A percentile compares a stretch with the other conserved stretches of the same genome.
Evolutionary conservation across 2,329 filamentous ascomycete genomes (phyloP).

Genomic region (Alternaria gaisen): DNA sequence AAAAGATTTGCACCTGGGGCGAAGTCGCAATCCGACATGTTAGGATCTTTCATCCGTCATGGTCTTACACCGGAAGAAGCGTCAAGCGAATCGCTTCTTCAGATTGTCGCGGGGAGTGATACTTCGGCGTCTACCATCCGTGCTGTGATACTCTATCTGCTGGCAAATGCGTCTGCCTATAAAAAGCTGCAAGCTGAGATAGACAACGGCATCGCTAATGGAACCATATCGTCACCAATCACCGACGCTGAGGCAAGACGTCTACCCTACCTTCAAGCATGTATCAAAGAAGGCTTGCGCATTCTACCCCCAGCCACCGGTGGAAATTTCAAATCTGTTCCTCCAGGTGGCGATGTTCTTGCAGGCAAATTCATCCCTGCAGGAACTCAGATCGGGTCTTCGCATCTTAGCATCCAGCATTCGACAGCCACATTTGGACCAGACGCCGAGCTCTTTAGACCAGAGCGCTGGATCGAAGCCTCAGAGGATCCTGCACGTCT

Average conservation of each 20-base stretch:
- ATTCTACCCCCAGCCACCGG: constrained; percentile 29
- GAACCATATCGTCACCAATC: constrained; percentile 53
- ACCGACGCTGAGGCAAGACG: constrained; percentile 25
- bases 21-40: constrained; percentile 59
- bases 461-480: constrained; percentile 29
- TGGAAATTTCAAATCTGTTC: constrained; percentile 49
- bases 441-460: constrained; percentile 30
- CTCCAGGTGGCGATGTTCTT: constrained; percentile 27
- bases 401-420: constrained; percentile 17
- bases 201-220: constrained; percentile 45
- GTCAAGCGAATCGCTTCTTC: constrained; percentile 55
- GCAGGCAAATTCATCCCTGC: constrained; percentile 30
- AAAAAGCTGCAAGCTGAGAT: constrained; percentile 57
- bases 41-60: constrained; percentile 60
- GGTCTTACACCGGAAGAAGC: constrained; percentile 53
- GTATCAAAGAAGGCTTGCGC: constrained; percentile 44
- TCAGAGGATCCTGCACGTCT: constrained; percentile 41
- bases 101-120: constrained; percentile 65
- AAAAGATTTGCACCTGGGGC: constrained; percentile 58
- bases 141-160: constrained; percentile 60
- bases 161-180: constrained; percentile 58
- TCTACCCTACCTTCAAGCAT: constrained; percentile 43
- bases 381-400: constrained; percentile 33
- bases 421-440: constrained; percentile 28
- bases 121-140: constrained; percentile 65